Conservation (phyloP, 345 rosid species). For the Theobroma cacao region DNA sequence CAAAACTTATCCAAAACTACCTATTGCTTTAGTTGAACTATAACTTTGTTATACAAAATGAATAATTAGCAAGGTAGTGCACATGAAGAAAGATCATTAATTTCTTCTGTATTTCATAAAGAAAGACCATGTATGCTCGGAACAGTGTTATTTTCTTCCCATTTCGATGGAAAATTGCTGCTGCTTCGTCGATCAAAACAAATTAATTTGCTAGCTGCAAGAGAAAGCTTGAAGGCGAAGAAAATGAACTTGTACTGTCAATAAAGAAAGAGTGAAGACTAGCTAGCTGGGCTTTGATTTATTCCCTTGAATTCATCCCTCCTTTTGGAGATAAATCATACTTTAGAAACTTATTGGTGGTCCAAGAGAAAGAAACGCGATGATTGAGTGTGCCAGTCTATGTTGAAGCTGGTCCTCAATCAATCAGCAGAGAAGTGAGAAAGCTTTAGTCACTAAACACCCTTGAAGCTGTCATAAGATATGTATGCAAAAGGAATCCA, state of each 20-base stretch:
- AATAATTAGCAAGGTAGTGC: background rate
- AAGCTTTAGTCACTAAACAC: background rate
- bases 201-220: background rate
- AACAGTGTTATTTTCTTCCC: background rate
- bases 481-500: constrained; percentile 10
- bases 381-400: background rate
- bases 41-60: background rate
- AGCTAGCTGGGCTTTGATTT: background rate
- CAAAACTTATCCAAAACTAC: background rate
- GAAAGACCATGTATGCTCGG: background rate
- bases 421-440: background rate
- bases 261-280: background rate
- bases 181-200: background rate
- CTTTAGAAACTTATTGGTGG: background rate
- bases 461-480: constrained; percentile 6
- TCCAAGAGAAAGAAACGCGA: background rate
- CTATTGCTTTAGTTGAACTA: background rate
- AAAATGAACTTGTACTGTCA: background rate
- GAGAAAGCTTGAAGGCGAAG: background rate
- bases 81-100: too few species aligned
- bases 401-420: background rate
- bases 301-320: background rate
- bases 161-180: background rate
- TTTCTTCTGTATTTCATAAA: background rate
- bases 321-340: background rate